These are phyloP conservation scores for Ogataea pini DNA, from an alignment of 805 yeast genomes.

Conservation along the genomic window DNA sequence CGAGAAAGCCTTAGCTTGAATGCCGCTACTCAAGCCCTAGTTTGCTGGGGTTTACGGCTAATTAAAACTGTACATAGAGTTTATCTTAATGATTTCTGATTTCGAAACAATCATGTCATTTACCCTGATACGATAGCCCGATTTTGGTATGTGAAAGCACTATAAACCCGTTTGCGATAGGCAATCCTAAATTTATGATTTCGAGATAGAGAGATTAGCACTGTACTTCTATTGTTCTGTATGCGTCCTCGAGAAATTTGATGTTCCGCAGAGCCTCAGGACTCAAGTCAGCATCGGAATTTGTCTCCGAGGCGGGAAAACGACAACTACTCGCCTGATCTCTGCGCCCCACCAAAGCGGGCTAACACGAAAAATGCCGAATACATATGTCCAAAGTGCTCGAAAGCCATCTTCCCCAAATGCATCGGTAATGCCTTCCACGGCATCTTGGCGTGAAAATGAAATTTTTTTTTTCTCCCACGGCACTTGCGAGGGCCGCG, in stretches of 20 bases:
- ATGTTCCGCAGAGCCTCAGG: no score
- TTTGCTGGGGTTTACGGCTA: no score
- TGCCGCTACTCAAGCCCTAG: background rate
- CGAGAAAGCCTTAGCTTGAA: conserved; percentile 27
- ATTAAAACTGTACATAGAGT: background rate
- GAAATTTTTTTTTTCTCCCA: background rate
- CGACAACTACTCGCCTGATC: no score
- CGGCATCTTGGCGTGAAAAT: conserved; percentile 2
- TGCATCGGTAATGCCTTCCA: conserved; percentile 1
- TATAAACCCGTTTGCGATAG: no score
- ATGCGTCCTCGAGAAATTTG: no score
- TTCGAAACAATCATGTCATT: no score
- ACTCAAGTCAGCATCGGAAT: no score
- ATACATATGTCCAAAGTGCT: background rate
- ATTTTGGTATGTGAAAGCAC: background rate
- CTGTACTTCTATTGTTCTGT: no score
- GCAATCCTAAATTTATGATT: no score
- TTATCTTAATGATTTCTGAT: background rate
- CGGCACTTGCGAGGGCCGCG: background rate
- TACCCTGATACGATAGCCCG: background rate
- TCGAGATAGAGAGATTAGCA: no score
- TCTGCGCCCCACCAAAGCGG: background rate
- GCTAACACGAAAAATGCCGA: background rate
- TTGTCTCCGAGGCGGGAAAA: no score
- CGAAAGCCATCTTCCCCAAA: background rate